Conservation (phyloP, 108 stramenopile genomes). For the Cyclotella kingstonii region DNA sequence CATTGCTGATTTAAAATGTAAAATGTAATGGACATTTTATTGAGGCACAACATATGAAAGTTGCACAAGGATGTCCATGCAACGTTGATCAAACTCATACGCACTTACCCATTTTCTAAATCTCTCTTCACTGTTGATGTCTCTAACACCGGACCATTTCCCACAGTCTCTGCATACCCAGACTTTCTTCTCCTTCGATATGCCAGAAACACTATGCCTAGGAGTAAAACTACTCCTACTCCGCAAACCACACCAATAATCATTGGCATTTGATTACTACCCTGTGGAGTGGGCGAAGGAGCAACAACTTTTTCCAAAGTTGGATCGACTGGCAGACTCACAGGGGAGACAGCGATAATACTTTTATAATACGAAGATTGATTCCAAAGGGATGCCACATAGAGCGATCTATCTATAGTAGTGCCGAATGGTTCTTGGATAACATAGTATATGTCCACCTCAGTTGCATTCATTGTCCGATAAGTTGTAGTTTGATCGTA, state of each 20-base stretch:
- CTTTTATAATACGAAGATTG: conserved; percentile 1
- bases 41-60: not conserved
- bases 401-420: not conserved
- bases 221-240: not conserved
- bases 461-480: conserved; percentile 4
- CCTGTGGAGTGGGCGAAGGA: not conserved
- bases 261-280: not conserved
- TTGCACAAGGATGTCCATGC: too few species aligned
- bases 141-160: not conserved
- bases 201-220: not conserved
- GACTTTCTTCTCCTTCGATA: not conserved
- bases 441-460: not conserved
- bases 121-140: not conserved
- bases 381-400: not conserved
- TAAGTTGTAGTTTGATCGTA: conserved; percentile 11
- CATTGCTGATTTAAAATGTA: not conserved
- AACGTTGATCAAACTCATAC: too few species aligned
- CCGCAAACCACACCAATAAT: not conserved
- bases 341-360: not conserved
- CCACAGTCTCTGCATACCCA: not conserved
- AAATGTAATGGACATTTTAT: not conserved
- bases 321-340: not conserved
- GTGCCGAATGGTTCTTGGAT: not conserved
- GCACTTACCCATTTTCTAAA: conserved; percentile 2
- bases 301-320: not conserved